These are phyloP conservation scores for Albifimbria verrucaria DNA, from an alignment of 2,329 filamentous ascomycete species.

Conservation along the genomic window DNA sequence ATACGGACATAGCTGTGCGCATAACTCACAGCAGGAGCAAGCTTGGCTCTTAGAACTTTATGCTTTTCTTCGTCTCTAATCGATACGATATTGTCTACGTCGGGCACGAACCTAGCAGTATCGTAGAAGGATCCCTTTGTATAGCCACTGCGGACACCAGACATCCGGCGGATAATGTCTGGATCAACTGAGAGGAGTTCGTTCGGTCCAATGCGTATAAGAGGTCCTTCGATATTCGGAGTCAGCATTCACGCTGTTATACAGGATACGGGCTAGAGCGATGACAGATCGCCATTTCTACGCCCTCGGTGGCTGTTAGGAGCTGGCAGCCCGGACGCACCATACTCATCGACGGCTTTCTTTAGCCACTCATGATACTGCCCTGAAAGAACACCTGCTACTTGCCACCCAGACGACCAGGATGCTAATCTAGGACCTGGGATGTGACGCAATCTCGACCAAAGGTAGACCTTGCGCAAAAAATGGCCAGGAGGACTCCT, in stretches of 20 bases:
- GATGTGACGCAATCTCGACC: conserved; percentile 24
- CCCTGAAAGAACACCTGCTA: conserved; percentile 20
- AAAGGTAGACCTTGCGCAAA: too few species aligned
- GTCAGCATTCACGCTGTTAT: too few species aligned
- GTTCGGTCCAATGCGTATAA: conserved; percentile 41
- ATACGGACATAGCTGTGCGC: too few species aligned
- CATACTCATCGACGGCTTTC: conserved; percentile 18
- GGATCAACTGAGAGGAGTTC: conserved; percentile 38
- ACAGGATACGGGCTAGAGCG: conserved; percentile 4
- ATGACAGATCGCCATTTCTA: too few species aligned
- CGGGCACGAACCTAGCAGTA: conserved; percentile 47
- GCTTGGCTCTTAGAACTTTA: conserved; percentile 38
- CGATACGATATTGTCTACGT: conserved; percentile 52
- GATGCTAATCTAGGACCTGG: conserved; percentile 19
- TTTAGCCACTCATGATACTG: conserved; percentile 24
- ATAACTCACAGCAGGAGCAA: conserved; percentile 38
- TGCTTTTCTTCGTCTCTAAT: conserved; percentile 45
- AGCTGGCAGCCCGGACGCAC: too few species aligned
- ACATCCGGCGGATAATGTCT: conserved; percentile 33
- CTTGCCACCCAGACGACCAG: conserved; percentile 27
- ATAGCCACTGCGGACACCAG: conserved; percentile 32
- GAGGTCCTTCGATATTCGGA: conserved; percentile 16
- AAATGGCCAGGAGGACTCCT: too few species aligned
- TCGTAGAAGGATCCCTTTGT: conserved; percentile 41
- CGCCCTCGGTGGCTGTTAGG: too few species aligned